Conservation (phyloP, 805 yeast genomes). For the Barnettozyma salicaria region DNA sequence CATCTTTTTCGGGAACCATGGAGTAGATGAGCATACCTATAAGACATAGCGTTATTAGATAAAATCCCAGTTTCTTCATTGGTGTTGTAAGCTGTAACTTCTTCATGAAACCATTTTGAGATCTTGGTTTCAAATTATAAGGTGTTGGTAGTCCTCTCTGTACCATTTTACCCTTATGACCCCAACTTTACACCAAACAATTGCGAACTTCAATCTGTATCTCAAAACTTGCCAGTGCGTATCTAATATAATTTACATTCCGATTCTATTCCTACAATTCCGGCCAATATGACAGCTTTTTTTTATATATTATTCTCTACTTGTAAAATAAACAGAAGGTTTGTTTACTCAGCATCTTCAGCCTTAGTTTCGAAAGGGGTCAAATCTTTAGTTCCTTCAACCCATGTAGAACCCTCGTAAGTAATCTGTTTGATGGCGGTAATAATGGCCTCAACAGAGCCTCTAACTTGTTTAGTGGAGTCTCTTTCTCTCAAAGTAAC, state of each 20-base stretch:
- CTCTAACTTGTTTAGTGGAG: constrained; percentile 94
- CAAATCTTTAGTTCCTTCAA: constrained; percentile 71
- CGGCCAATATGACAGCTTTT: no score
- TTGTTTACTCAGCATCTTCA: constrained; percentile 30
- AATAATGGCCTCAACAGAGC: constrained; percentile 66
- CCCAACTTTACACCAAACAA: no score
- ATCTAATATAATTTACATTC: no score
- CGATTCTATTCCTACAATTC: no score
- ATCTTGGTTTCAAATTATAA: constrained; percentile 29
- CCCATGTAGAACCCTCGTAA: constrained; percentile 74
- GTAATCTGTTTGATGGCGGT: constrained; percentile 72
- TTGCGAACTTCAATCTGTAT: no score
- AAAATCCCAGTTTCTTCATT: constrained; percentile 39
- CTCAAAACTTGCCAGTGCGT: no score
- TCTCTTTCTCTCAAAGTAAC: constrained; percentile 97
- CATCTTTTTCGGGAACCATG: constrained; percentile 22
- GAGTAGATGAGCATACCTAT: constrained; percentile 30
- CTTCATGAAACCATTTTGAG: constrained; percentile 12
- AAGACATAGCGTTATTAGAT: constrained; percentile 29
- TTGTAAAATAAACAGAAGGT: not conserved
- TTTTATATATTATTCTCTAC: not conserved
- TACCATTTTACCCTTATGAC: constrained; percentile 26
- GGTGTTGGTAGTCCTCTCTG: constrained; percentile 40
- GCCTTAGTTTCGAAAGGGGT: constrained; percentile 68
- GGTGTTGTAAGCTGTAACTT: constrained; percentile 36